Percentiles rank a stretch among this genome's conserved stretches.
phyloP scores from a whole-genome alignment of 345 rosid species.

The Noccaea caerulescens region DNA sequence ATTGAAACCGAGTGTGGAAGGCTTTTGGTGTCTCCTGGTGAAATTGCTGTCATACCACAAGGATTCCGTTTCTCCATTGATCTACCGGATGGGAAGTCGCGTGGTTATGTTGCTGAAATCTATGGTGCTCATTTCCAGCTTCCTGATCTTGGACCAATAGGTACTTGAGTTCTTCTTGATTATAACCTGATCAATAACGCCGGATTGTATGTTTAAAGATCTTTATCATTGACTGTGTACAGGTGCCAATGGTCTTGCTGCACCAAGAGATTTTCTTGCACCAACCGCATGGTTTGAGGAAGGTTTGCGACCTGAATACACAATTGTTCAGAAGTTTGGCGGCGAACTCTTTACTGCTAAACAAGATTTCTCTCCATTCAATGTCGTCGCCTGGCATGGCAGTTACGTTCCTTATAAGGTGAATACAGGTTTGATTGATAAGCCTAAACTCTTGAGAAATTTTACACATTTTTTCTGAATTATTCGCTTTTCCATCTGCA shows the following conservation, averaged over 20 bases:
- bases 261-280: conserved; percentile 85
- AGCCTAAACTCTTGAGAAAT: background rate
- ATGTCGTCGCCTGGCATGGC: conserved; percentile 99
- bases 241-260: conserved; percentile 99
- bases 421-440: conserved; percentile 6
- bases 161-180: conserved; percentile 48
- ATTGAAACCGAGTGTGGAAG: conserved; percentile 92
- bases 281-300: conserved; percentile 92
- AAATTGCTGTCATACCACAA: conserved; percentile 83
- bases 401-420: conserved; percentile 94
- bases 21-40: conserved; percentile 85
- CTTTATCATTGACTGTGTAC: conserved; percentile 18
- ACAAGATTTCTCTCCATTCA: conserved; percentile 97
- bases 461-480: background rate
- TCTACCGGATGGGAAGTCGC: conserved; percentile 86
- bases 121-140: conserved; percentile 95
- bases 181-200: background rate
- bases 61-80: conserved; percentile 80
- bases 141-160: conserved; percentile 99
- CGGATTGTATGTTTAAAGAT: background rate
- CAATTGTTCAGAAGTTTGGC: conserved; percentile 81
- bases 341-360: conserved; percentile 84
- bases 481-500: conserved; percentile 44
- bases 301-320: conserved; percentile 62
- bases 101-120: conserved; percentile 91